Base-by-base conservation (phyloP, 2,329 filamentous ascomycete species). In the Aspergillus chevalieri region DNA sequence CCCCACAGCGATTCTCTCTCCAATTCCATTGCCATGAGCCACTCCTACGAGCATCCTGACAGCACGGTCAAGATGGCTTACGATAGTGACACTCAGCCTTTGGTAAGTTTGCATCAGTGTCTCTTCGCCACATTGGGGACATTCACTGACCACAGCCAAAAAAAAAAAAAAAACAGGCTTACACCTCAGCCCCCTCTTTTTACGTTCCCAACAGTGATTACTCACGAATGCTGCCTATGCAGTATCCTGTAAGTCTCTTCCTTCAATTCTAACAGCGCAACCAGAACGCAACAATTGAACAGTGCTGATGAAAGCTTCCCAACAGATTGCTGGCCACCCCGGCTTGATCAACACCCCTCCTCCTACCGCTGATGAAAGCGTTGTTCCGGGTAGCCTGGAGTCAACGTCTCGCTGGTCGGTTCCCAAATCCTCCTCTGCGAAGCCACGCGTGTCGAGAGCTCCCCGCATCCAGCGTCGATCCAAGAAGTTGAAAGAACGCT, bases 321-420 rank as follows among this genome's bases (percentile, higher is more conserved):
- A 38, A 9, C 34, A 41, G 38, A 41, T 21, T 10, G 26, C 26
- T 63, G 49, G 17, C 54, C 24, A 43, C 57, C 22, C 50, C 15
- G 30, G 38, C 22, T 43, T 56, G 24, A 52, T 57, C 22, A 58
- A 55, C 36, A 65, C 64, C 2, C 62, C 65, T 12, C 54, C 61
- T 8, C 51, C 58, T 8, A 50, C 50, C 26, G 51, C 54, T 5
- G 61, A 63, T 44, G 59, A 64, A 24, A 50, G 46, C 10, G 22
- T 52, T 17, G 17, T 54, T 24, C 39, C 52, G 5, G 44, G 50
- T 26, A 50, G 42, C 34, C 24, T 50, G 10, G 48, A 50, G 19
- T 50, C 58, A 2, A 51, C 53, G 7, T 44, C 52, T 14, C 46
- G 58, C 38, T 62, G 55, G 56, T 47, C 52, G 14, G 59, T 58